These are phyloP conservation scores for Phytopythium aichiense DNA, from an alignment of 352 stramenopile species.

Conservation along the genomic window DNA sequence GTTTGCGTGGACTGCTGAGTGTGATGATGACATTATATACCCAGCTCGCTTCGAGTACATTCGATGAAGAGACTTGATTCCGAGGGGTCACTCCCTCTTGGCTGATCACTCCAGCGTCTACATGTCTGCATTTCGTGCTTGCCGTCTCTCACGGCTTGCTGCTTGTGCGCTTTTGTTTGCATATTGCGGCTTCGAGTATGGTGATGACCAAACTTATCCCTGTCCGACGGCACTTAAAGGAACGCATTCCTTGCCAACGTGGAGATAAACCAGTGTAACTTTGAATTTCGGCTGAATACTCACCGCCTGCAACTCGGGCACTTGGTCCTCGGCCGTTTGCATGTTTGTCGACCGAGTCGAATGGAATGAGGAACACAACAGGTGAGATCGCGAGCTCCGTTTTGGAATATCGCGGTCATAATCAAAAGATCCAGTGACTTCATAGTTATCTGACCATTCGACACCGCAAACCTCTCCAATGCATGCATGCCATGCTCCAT, in stretches of 20 bases:
- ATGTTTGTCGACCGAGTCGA: conserved; percentile 15
- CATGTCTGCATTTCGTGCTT: neutral
- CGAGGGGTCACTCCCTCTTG: conserved; percentile 88
- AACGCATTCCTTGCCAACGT: conserved; percentile 78
- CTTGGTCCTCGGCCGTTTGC: conserved; percentile 45
- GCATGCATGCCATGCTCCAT: too few species aligned
- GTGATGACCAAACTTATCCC: conserved; percentile 88
- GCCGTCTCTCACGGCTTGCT: too few species aligned
- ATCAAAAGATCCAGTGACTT: conserved; percentile 86
- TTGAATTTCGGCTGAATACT: conserved; percentile 38
- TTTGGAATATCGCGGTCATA: conserved; percentile 65
- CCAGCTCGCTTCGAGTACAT: conserved; percentile 85
- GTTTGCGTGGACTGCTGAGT: conserved; percentile 31
- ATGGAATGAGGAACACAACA: conserved; percentile 78
- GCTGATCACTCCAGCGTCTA: conserved; percentile 56
- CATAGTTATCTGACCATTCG: conserved; percentile 86
- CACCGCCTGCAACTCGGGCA: conserved; percentile 3
- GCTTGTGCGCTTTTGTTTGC: conserved; percentile 9
- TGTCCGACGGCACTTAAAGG: conserved; percentile 66
- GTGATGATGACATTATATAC: conserved; percentile 88
- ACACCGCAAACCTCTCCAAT: neutral
- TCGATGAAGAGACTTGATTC: conserved; percentile 86
- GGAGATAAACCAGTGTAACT: conserved; percentile 90
- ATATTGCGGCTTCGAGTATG: conserved; percentile 35
- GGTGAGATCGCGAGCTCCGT: conserved; percentile 68